phyloP scores from a whole-genome alignment of 352 stramenopile genomes.

The Phytopythium ostracodes region DNA sequence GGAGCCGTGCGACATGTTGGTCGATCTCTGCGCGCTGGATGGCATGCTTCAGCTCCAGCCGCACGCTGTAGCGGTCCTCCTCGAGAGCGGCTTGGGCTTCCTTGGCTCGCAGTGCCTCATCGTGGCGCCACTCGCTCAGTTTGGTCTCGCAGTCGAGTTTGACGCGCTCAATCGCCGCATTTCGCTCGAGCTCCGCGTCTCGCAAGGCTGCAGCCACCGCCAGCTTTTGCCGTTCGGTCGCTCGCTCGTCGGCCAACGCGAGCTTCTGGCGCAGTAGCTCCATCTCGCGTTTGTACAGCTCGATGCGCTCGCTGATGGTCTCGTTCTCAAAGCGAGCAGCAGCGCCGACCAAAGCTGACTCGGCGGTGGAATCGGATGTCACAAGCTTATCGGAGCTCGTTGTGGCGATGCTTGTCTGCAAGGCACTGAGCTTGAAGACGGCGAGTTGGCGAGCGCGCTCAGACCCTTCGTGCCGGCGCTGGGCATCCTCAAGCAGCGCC shows the following conservation, averaged over 20 bases:
- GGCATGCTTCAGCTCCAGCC: conserved; percentile 57
- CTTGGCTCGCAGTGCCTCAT: conserved; percentile 49
- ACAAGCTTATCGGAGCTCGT: conserved; percentile 21
- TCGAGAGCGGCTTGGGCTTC: conserved; percentile 50
- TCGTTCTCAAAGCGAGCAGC: not conserved
- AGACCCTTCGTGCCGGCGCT: conserved; percentile 46
- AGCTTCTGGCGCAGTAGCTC: conserved; percentile 57
- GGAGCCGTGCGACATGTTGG: conserved; percentile 45
- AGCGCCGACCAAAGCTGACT: not conserved
- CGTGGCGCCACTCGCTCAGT: conserved; percentile 47
- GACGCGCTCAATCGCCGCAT: conserved; percentile 41
- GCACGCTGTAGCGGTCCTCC: conserved; percentile 61
- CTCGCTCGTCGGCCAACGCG: conserved; percentile 44
- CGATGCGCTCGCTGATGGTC: conserved; percentile 30
- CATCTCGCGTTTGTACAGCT: conserved; percentile 64
- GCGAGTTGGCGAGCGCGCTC: conserved; percentile 52
- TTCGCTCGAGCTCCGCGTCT: conserved; percentile 41
- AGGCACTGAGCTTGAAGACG: conserved; percentile 60
- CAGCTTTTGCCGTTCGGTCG: conserved; percentile 44
- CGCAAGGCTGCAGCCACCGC: conserved; percentile 46
- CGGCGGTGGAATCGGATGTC: not conserved
- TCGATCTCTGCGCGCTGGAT: conserved; percentile 61
- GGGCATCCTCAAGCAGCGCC: conserved; percentile 31
- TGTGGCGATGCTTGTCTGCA: conserved; percentile 36
- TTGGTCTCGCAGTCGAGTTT: conserved; percentile 41